These are phyloP conservation scores for Zychaea mexicana DNA, from an alignment of 371 early-diverging fungal genomes.

Conservation along the genomic window DNA sequence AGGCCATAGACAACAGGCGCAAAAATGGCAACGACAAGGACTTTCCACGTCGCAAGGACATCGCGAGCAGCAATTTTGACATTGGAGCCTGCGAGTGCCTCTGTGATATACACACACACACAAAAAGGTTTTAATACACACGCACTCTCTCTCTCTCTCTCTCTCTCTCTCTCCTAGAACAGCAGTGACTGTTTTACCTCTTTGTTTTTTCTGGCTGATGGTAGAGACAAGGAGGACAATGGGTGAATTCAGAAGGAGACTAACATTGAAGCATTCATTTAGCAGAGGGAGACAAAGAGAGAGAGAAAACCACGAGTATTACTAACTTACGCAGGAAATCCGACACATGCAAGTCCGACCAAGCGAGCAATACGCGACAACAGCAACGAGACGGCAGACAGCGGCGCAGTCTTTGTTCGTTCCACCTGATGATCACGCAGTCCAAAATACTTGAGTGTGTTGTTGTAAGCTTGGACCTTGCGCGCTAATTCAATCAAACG, in stretches of 20 bases:
- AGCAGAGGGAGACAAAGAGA: too few relatives aligned
- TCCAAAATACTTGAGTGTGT: constrained; percentile 76
- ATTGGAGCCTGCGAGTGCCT: constrained; percentile 76
- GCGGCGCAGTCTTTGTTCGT: constrained; percentile 56
- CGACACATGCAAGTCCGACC: constrained; percentile 59
- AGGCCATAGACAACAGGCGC: constrained; percentile 64
- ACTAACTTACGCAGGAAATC: constrained; percentile 65
- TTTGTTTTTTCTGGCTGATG: constrained; percentile 64
- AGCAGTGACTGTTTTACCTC: constrained; percentile 25
- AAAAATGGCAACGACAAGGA: constrained; percentile 64
- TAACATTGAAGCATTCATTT: too few relatives aligned
- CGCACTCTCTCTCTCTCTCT: background rate
- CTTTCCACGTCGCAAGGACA: constrained; percentile 90
- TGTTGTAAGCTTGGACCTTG: constrained; percentile 77
- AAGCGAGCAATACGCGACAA: constrained; percentile 58
- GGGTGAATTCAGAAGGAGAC: constrained; percentile 66
- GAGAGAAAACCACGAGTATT: background rate
- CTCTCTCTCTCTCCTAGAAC: background rate
- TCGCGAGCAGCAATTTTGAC: constrained; percentile 87
- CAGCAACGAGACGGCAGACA: constrained; percentile 59
- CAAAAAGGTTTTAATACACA: background rate
- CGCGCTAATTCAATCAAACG: constrained; percentile 56
- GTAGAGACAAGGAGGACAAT: constrained; percentile 56
- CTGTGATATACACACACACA: constrained; percentile 22
- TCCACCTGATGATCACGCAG: constrained; percentile 87